Evolutionary conservation across 768 basidiomycete genomes (phyloP).

Genomic region (Lactarius sanguifluus): DNA sequence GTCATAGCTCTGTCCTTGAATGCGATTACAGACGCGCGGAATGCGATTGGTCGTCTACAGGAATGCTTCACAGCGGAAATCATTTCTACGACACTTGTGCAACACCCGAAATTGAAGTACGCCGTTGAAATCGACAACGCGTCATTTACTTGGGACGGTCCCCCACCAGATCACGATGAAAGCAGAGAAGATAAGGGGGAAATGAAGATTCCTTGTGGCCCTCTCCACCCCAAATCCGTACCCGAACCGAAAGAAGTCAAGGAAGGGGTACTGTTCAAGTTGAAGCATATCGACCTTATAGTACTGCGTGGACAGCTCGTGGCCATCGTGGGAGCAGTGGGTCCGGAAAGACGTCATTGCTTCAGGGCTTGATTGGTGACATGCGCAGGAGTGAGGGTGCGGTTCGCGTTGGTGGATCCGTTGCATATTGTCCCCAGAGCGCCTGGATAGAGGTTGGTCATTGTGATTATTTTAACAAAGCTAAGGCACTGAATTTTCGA

Average conservation of each 20-base stretch:
- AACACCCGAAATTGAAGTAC: conserved; percentile 53
- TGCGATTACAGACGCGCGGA: conserved; percentile 80
- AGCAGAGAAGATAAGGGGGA: conserved; percentile 31
- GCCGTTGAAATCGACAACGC: conserved; percentile 70
- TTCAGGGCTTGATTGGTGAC: conserved; percentile 79
- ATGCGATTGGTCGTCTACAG: conserved; percentile 71
- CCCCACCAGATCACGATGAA: conserved; percentile 51
- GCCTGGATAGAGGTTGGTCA: conserved; percentile 80
- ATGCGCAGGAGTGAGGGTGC: conserved; percentile 71
- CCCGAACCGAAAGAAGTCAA: conserved; percentile 35
- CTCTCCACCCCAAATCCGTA: conserved; percentile 13
- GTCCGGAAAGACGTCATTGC: conserved; percentile 67
- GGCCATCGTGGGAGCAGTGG: conserved; percentile 81
- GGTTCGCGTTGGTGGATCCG: conserved; percentile 70
- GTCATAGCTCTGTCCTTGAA: conserved; percentile 62
- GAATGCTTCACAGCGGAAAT: conserved; percentile 85
- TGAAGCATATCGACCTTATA: conserved; percentile 60
- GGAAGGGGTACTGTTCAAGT: conserved; percentile 53
- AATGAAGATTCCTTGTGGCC: conserved; percentile 14
- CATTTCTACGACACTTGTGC: conserved; percentile 53
- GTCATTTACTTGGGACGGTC: conserved; percentile 85
- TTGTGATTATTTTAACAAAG: conserved; percentile 16
- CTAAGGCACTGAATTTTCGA: not conserved
- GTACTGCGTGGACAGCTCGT: conserved; percentile 78
- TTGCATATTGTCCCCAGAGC: conserved; percentile 85